A percentile compares a stretch with the other conserved stretches of the same genome.
Conservation (phyloP, 108 stramenopile genomes). For the Chaetoceros muelleri region DNA sequence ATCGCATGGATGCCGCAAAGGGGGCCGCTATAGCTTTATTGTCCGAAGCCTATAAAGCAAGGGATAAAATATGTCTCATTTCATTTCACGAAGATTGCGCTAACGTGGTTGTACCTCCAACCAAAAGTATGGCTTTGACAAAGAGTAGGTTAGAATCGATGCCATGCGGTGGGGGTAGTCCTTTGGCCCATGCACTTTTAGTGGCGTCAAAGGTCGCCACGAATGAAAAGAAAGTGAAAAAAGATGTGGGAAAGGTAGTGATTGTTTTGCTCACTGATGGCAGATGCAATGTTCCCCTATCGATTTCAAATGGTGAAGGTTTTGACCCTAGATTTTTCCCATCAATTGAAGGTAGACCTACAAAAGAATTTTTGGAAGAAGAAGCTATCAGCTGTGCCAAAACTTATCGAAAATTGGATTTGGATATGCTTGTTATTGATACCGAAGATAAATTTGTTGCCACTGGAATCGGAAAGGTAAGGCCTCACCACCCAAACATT, state of each 20-base stretch:
- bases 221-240: not conserved
- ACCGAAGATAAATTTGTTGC: constrained; percentile 61
- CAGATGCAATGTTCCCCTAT: constrained; percentile 52
- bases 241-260: constrained; percentile 54
- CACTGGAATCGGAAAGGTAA: constrained; percentile 62
- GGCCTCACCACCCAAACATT: too few species aligned
- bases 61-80: constrained; percentile 91
- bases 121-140: constrained; percentile 89
- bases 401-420: constrained; percentile 8
- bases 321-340: constrained; percentile 4
- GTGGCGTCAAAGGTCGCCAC: not conserved
- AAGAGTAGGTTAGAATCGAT: constrained; percentile 90
- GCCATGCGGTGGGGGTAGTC: constrained; percentile 97
- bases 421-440: constrained; percentile 52
- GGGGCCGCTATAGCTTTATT: constrained; percentile 92
- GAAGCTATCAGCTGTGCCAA: constrained; percentile 23
- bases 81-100: constrained; percentile 93
- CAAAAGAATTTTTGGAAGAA: constrained; percentile 3
- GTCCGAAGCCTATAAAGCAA: constrained; percentile 93
- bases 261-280: constrained; percentile 61
- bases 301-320: constrained; percentile 20
- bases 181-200: constrained; percentile 84
- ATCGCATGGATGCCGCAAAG: constrained; percentile 98
- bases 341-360: not conserved
- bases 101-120: constrained; percentile 93